Evolutionary conservation across 1,284 basidiomycete genomes (phyloP).

Genomic region (Flammula alnicola): DNA sequence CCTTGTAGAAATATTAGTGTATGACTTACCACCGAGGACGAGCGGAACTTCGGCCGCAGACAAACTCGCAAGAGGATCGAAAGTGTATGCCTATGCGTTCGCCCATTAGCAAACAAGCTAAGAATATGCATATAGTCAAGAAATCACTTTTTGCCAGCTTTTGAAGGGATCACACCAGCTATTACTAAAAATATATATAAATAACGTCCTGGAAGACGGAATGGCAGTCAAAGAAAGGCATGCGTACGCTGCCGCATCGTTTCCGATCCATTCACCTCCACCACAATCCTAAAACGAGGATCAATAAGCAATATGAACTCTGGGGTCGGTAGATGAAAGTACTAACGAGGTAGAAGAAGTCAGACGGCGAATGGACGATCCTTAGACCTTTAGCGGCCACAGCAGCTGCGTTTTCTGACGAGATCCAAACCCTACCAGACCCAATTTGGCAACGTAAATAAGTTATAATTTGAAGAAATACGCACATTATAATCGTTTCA

Average conservation of each 20-base stretch:
- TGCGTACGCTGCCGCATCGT: constrained; percentile 43
- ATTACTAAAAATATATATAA: constrained; percentile 38
- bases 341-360: constrained; percentile 79
- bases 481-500: constrained; percentile 73
- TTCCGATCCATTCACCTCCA: constrained; percentile 79
- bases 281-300: constrained; percentile 68
- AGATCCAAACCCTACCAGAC: constrained; percentile 68
- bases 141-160: constrained; percentile 62
- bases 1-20: neutral
- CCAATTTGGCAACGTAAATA: neutral
- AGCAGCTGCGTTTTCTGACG: constrained; percentile 57
- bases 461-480: constrained; percentile 1
- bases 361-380: constrained; percentile 70
- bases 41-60: constrained; percentile 51
- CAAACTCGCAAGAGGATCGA: constrained; percentile 70
- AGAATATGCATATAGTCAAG: no score
- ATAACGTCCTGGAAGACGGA: no score
- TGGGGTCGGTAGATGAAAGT: constrained; percentile 11
- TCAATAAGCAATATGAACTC: neutral
- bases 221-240: neutral
- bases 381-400: constrained; percentile 65
- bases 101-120: no score
- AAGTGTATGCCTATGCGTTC: constrained; percentile 62
- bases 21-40: constrained; percentile 66
- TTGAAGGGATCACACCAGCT: constrained; percentile 78